Conservation (phyloP, 345 rosid species). For the Boechera retrofracta region DNA sequence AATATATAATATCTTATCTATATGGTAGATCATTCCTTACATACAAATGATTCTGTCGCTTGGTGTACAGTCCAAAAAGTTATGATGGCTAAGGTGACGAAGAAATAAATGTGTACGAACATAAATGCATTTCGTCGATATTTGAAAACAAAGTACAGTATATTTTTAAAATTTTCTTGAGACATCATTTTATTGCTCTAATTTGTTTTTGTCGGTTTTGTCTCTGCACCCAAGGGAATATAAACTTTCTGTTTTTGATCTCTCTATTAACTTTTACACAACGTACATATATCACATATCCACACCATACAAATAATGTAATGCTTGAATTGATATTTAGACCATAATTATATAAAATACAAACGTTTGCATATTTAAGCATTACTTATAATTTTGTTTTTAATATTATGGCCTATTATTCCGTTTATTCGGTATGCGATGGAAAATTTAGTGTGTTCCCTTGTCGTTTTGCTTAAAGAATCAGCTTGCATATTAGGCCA, state of each 20-base stretch:
- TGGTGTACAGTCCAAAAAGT: conserved; percentile 30
- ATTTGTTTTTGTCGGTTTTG: conserved; percentile 40
- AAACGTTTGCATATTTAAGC: background rate
- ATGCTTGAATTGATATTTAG: background rate
- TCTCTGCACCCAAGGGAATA: conserved; percentile 16
- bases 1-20: background rate
- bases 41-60: conserved; percentile 34
- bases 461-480: background rate
- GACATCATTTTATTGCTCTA: conserved; percentile 31
- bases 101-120: conserved; percentile 23
- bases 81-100: conserved; percentile 28
- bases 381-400: background rate
- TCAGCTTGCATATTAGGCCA: background rate
- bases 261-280: background rate
- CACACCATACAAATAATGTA: background rate
- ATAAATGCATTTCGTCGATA: conserved; percentile 23
- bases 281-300: background rate
- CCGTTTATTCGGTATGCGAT: background rate
- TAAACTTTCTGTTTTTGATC: conserved; percentile 7
- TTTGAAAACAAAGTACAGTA: background rate
- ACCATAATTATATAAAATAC: background rate
- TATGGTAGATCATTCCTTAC: conserved; percentile 19
- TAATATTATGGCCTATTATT: too few relatives aligned
- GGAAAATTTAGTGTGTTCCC: background rate
- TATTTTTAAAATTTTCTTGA: background rate